Base-by-base conservation (phyloP, 202 grass and related monocot species). In the Cymbopogon flexuosus region DNA sequence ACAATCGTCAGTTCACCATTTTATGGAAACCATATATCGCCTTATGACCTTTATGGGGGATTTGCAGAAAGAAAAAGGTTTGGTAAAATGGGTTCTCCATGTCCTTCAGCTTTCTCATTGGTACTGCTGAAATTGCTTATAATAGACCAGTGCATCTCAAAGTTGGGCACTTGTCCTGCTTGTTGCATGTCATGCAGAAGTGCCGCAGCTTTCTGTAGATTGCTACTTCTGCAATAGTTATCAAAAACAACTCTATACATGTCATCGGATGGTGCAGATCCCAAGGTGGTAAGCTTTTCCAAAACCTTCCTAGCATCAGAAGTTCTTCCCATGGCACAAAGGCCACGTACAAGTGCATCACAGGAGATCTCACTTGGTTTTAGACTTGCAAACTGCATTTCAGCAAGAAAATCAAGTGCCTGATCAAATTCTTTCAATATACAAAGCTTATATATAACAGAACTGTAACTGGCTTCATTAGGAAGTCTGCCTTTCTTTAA, bases 111-210 rank as follows among this genome's bases (percentile, higher is more conserved):
- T 57, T 86, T 94, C 62, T 84, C 80, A 37, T 43, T 81, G 27
- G 49, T 79, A 43, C 70, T 82, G 73, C 81, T 90, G 75, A 97
- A 94, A 83, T 93, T 92, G 81, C 90, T 98, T 89, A 94, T 98
- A 45, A 98, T 45, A 78, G 92, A 94, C 95, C 95, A 98, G 67
- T 94, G 95, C 68, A 84, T 93, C 72, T 98, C 90, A 84, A 98
- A 98, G 65, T 98, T 93, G 19, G 94, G 90, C 39, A 58, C 52
- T 65, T 91, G 62, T 42, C 95, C 90, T 78, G 79, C 86, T 85
- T 80, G 87, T 71, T 94, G 79, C 95, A 98, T 98, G 89, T 88
- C 88, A 89, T 82, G 86, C 83, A 94, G 77, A 89, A 98, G 66
- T 75, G 75, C 70, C 31, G 95, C 80, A 36, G 84, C 91, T 69